phyloP scores from a whole-genome alignment of 495 filamentous ascomycete genomes.

The Talaromyces liani region DNA sequence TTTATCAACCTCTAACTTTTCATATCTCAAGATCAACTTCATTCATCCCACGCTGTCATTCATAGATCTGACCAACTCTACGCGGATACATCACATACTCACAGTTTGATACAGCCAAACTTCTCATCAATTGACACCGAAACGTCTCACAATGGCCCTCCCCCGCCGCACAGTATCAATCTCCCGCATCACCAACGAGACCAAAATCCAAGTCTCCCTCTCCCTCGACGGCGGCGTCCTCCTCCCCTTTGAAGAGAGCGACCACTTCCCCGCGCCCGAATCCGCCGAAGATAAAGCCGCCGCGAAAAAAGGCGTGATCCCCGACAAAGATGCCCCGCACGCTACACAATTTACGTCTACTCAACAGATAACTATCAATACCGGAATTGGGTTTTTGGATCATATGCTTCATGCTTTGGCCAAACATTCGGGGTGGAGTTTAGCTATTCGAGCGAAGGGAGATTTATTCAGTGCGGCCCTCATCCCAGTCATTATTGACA shows the following conservation, averaged over 20 bases:
- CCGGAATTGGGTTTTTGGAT: constrained; percentile 96
- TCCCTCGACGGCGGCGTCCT: constrained; percentile 86
- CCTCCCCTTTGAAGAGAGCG: constrained; percentile 46
- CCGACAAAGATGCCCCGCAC: constrained; percentile 59
- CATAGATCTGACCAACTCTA: neutral
- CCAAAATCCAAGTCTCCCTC: constrained; percentile 86
- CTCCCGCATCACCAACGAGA: constrained; percentile 89
- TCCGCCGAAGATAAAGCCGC: constrained; percentile 34
- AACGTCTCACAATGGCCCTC: constrained; percentile 22
- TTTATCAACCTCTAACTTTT: neutral
- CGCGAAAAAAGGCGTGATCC: constrained; percentile 70
- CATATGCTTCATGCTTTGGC: constrained; percentile 97
- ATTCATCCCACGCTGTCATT: neutral
- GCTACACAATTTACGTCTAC: constrained; percentile 72
- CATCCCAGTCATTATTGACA: neutral
- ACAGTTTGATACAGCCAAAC: too few relatives aligned
- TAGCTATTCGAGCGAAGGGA: constrained; percentile 72
- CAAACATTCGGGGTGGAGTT: constrained; percentile 90
- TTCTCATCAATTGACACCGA: neutral
- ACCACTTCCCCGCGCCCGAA: constrained; percentile 30
- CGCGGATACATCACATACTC: neutral
- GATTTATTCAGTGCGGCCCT: constrained; percentile 74
- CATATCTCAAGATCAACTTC: neutral
- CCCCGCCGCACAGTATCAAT: constrained; percentile 62
- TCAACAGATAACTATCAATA: constrained; percentile 81